A percentile compares a stretch with the other conserved stretches of the same genome.
These are phyloP conservation scores for Euryodendron excelsum DNA, from an alignment of 148 eudicot genomes.

Conservation along the genomic window DNA sequence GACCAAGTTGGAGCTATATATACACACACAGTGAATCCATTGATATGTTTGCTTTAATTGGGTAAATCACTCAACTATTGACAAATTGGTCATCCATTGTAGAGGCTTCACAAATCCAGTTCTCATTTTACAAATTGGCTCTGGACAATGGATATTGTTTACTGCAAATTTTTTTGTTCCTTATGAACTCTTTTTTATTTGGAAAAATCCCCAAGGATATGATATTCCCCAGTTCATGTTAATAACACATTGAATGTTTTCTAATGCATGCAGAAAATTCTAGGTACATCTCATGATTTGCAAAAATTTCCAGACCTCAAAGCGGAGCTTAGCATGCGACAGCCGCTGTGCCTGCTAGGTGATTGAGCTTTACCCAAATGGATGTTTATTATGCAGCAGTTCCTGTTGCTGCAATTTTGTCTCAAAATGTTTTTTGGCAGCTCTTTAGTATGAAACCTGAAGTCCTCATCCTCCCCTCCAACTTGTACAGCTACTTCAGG, in stretches of 20 bases:
- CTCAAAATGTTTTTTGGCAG: not conserved
- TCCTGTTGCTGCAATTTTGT: not conserved
- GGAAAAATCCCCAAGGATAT: not conserved
- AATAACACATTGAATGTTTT: not conserved
- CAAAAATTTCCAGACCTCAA: conserved; percentile 69
- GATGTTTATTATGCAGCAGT: too few species aligned
- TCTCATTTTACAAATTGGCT: not conserved
- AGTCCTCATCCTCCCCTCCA: not conserved
- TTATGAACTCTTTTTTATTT: not conserved
- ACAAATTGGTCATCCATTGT: not conserved
- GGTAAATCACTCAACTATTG: not conserved
- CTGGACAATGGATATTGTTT: not conserved
- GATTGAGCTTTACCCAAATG: too few species aligned
- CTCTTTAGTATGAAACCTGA: not conserved
- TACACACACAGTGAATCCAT: not conserved
- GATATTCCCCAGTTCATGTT: not conserved
- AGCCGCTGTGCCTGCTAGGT: conserved; percentile 72
- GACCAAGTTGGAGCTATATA: not conserved
- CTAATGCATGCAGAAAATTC: conserved; percentile 54
- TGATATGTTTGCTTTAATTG: not conserved
- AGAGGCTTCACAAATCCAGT: not conserved
- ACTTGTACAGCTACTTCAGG: conserved; percentile 2
- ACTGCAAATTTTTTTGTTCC: not conserved
- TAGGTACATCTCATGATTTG: conserved; percentile 69
- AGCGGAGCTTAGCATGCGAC: conserved; percentile 98